A percentile compares a stretch with the other conserved stretches of the same genome.
phyloP scores from a whole-genome alignment of 768 basidiomycete genomes.

The Lactarius sanguifluus region DNA sequence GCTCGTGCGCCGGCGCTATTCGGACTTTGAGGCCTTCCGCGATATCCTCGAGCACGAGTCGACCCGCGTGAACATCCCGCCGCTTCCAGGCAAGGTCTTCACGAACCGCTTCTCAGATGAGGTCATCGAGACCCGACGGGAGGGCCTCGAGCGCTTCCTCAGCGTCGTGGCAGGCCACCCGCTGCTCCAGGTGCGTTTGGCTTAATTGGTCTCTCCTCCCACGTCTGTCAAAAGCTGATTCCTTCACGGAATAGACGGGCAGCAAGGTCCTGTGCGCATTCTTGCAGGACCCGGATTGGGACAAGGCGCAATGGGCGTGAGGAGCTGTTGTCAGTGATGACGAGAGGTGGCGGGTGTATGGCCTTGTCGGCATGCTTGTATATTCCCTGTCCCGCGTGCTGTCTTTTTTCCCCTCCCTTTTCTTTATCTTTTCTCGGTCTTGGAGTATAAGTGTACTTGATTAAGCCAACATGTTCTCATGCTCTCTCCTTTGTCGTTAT shows the following conservation, averaged over 20 bases:
- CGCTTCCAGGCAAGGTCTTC: slow-evolving; percentile 97
- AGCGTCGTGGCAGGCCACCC: slow-evolving; percentile 98
- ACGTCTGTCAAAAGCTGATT: slow-evolving; percentile 1
- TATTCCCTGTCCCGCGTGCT: slow-evolving; percentile 8
- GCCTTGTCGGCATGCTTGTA: slow-evolving; percentile 13
- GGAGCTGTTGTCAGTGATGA: neutral
- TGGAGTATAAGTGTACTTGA: slow-evolving; percentile 9
- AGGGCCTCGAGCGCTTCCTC: slow-evolving; percentile 92
- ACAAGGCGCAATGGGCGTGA: slow-evolving; percentile 75
- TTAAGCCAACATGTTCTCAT: neutral
- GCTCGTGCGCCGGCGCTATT: slow-evolving; percentile 61
- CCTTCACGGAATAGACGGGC: slow-evolving; percentile 61
- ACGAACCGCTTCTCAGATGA: slow-evolving; percentile 98
- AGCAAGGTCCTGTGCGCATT: slow-evolving; percentile 96
- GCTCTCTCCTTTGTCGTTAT: neutral
- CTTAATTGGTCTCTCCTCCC: too few species aligned
- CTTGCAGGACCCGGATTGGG: slow-evolving; percentile 93
- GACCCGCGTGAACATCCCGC: slow-evolving; percentile 96
- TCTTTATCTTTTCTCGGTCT: slow-evolving; percentile 10
- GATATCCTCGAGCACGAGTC: slow-evolving; percentile 97
- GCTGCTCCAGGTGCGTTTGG: slow-evolving; percentile 73
- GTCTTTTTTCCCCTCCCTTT: neutral
- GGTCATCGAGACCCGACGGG: slow-evolving; percentile 87
- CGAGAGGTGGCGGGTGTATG: neutral
- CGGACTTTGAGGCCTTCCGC: slow-evolving; percentile 84